These are phyloP conservation scores for Colletotrichum sp. DNA, from an alignment of 2,329 filamentous ascomycete genomes.

Conservation along the genomic window DNA sequence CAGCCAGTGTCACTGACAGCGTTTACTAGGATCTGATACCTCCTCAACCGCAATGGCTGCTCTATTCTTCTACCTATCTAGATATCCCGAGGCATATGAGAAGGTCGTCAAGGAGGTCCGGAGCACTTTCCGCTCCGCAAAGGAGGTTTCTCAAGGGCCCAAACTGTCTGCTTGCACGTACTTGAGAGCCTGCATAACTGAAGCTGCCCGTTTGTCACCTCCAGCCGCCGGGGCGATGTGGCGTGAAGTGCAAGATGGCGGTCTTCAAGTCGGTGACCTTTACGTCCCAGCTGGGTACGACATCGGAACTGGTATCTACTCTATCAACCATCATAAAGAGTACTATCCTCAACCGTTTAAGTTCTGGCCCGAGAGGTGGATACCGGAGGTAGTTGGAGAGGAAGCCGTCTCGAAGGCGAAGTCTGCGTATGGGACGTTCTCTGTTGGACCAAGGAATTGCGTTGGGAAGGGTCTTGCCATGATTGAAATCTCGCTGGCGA, in stretches of 20 bases:
- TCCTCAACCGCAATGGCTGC: slow-evolving; percentile 4
- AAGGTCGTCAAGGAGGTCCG: background rate
- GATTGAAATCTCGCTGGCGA: background rate
- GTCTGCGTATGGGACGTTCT: background rate
- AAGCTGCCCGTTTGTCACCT: background rate
- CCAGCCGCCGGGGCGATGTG: background rate
- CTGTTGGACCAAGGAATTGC: slow-evolving; percentile 1
- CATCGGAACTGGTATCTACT: slow-evolving; percentile 2
- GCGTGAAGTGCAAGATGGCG: background rate
- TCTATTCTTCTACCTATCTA: slow-evolving; percentile 1
- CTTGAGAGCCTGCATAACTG: background rate
- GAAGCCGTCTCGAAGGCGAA: background rate
- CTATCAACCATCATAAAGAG: background rate
- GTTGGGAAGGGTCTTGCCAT: slow-evolving; percentile 4
- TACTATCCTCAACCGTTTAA: background rate
- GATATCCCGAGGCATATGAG: background rate
- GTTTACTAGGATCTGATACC: background rate
- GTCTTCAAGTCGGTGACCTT: background rate
- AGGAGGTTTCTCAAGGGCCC: background rate
- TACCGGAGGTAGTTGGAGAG: background rate
- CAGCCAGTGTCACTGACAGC: background rate
- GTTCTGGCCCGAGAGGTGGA: slow-evolving; percentile 6
- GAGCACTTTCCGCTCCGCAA: background rate
- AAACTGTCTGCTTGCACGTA: background rate
- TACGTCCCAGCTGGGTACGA: background rate